Evolutionary conservation across 768 basidiomycete genomes (phyloP), one percentile per base, ranked within the genome.

Genomic region (Terana coerulea): DNA sequence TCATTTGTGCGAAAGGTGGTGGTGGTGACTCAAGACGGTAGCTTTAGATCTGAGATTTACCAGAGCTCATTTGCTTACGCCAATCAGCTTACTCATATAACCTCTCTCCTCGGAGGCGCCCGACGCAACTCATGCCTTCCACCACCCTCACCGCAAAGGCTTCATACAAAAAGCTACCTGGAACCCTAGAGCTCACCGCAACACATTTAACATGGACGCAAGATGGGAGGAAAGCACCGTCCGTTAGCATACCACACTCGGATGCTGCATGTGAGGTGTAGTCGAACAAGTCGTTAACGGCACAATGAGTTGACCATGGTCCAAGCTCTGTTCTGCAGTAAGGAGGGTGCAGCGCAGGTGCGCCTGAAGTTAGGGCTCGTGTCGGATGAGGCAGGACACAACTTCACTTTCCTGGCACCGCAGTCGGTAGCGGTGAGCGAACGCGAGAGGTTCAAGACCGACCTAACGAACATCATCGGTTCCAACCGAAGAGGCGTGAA

Each of bases 321-420:
- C 26, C 29, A 55, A 89, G 89, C 88, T 15, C 75, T 94, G 30
- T 92, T 91, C 63, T 91, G 86, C 61, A 91, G 88, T 64, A 93
- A 93, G 61, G 85, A 87, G 61, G 86, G 86, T 48, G 84, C 88
- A 5, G 69, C 87, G 0, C 88, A 91, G 64, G 87, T 90, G 59
- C 77, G 83, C 42, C 73, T 93, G 42, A 92, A 92, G 62, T 70
- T 95, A 29, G 83, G 79, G 1, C 73, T 91, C 28, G 67, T 80
- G 47, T 75, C 73, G 42, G 82, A 90, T 64, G 86, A 88, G 50
- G 75, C 75, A 11, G 88, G 86, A 7, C 86, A 90, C 72, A 88
- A 84, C 61, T 95, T 94, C 67, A 86, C 86, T 1, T 92, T 90
- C 70, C 82, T 78, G 1, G 79, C 86, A 1, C 79, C 86, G 2